Conservation (phyloP, 495 filamentous ascomycete species). For the Aspergillus sclerotioniger region DNA sequence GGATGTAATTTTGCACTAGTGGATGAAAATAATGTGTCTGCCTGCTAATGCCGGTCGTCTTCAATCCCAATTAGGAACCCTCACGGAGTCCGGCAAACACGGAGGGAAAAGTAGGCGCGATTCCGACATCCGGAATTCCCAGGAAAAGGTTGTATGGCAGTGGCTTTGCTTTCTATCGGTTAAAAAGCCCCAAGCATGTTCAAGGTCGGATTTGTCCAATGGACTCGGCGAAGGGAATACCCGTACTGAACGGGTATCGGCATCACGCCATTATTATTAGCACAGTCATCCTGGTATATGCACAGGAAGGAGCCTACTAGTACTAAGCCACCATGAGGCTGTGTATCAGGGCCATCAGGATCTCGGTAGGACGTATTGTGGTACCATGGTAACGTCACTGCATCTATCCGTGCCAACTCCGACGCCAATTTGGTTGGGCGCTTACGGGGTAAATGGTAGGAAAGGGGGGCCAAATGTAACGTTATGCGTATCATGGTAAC, state of each 20-base stretch:
- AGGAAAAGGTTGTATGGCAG: neutral
- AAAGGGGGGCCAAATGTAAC: too few species aligned
- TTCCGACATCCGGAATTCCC: neutral
- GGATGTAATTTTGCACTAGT: slow-evolving; percentile 5
- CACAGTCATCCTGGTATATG: neutral
- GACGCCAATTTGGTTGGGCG: neutral
- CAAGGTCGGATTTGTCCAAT: neutral
- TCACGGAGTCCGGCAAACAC: neutral
- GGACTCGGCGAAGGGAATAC: neutral
- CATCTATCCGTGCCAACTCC: neutral
- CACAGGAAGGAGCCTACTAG: neutral
- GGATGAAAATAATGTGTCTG: neutral
- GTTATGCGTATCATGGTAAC: too few species aligned
- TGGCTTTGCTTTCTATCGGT: neutral
- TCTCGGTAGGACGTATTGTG: neutral
- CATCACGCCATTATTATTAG: slow-evolving; percentile 4
- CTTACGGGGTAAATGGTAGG: too few species aligned
- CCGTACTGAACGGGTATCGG: neutral
- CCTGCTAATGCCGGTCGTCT: neutral
- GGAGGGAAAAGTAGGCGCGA: neutral
- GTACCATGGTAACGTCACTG: neutral
- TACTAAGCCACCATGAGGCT: slow-evolving; percentile 2
- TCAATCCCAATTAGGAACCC: neutral
- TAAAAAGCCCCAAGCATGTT: neutral
- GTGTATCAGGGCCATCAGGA: slow-evolving; percentile 1